Evolutionary conservation across 2,329 filamentous ascomycete species (phyloP), one percentile per base, ranked within the genome.

Genomic region (Alternaria viburni): DNA sequence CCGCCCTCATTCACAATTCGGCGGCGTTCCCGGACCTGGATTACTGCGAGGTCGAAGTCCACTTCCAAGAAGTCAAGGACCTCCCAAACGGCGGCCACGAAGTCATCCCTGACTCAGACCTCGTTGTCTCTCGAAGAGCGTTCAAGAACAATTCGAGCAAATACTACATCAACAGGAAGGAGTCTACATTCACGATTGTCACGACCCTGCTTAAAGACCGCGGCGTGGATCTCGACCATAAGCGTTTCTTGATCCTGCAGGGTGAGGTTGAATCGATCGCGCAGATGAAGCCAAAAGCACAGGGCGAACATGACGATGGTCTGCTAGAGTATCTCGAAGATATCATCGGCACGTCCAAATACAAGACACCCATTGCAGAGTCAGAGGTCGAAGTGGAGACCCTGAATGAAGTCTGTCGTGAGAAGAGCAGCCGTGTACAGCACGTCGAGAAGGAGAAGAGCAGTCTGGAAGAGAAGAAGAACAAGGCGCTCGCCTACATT

Each of bases 71-170:
- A 81, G 93, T 99, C 59, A 90, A 96, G 82, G 96, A 99, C 79
- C 85, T 93, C 77, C 90, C 92, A 10, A 89, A 86, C 15, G 93
- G 93, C 51, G 89, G 88, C 44, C 88, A 90, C 60, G 88, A 93
- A 73, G 85, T 94, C 13, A 88, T 98, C 50, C 92, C 93, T 43
- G 87, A 96, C 74, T 97, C 95, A 15, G 88, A 91, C 60, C 85
- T 99, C 56, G 85, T 97, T 64, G 91, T 99, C 69, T 97, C 96
- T 8, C 89, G 96, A 74, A 91, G 90, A 77, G 96, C 94, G 0
- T 99, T 99, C 87, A 96, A 93, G 80, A 99, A 98, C 82, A 99
- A 98, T 81, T 91, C 92, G 10, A 98, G 95, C 87, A 97, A 96
- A 80, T 99, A 99, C 82, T 98, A 97, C 82, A 96, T 99, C 83